Base-by-base conservation (phyloP, 2,329 filamentous ascomycete species). In the Fusarium ambrosium region DNA sequence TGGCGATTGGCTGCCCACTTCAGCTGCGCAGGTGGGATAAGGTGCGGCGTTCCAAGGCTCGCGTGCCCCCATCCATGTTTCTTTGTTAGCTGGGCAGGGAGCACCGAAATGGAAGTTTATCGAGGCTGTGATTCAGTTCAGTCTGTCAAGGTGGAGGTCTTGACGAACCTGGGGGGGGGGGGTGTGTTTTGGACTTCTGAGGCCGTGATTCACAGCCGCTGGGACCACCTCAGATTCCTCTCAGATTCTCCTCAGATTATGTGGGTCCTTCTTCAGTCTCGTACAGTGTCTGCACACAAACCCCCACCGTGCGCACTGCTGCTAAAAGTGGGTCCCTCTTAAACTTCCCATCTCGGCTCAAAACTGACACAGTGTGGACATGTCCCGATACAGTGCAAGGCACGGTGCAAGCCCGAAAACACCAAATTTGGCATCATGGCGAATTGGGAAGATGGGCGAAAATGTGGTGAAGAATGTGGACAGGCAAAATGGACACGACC, bases 21-120 rank as follows among this genome's bases (percentile, higher is more conserved):
- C 24, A 51, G 24, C 45, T 27, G 32, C 2, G 5, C 24, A n/a
- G 10, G 45, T 68, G 56, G 71, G 70, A 75, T 77, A 77, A 74
- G 70, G 62, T 72, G 66, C 64, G 70, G 61, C 53, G 53, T 22
- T 20, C 20, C 32, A 34, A 32, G 55, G 62, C 66, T 71, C 61
- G 32, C 16, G 37, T 73, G 70, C 70, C 70, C 70, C 20, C 29
- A 34, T 45, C 41, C 41, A 70, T 51, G 22, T 9, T n/a, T 8
- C 13, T 13, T 16, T 16, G 34, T 16, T 14, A 14, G 22, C 20
- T 8, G 20, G n/a, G 27, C 10, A 11, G 4, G 27, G 27, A 32
- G 5, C 48, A 24, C 7, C 8, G 20, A 45, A 45, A 48, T 10
- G 43, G 14, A 53, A 32, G 48, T 20, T 32, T 20, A 32, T 7